Base-by-base conservation (phyloP, 805 yeast species). In the Lipomyces orientalis region DNA sequence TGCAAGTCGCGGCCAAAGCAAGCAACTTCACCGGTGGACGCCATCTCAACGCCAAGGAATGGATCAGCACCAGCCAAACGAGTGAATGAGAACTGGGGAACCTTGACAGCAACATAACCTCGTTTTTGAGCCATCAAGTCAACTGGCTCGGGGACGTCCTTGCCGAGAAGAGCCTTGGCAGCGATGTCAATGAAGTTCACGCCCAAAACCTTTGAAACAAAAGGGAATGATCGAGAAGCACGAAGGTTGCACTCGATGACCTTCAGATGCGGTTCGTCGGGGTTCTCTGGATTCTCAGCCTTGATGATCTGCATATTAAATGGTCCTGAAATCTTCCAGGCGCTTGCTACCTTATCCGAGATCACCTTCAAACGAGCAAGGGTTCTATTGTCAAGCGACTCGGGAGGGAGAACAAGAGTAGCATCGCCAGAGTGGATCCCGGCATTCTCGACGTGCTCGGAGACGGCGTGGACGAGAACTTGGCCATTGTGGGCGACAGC, bases 341-440 rank as follows among this genome's bases (percentile, higher is more conserved):
- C 98, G 66, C 82, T 79, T 49, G 97, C 98, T 76, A 94, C 97
- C 83, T 92, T 93, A 75, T 89, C 94, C 65, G 98, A 93, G 75
- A 93, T 93, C 60, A 85, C 92, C 81, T 91, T 91, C 74, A 94
- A 84, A 77, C 97, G 86, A 33, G 75, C 81, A 85, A 93, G 83
- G 62, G 88, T 84, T 19, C 81, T 83, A 58, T 88, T 88, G 57
- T 88, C 87, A 69, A 95, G 83, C 68, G 84, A 82, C 79, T 89
- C 97, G 34, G 99, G 98, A 67, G 99, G 99, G 67, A 95, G 85
- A 61, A 94, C 88, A 76, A 94, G 86, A 37, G 98, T 93, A 64
- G 99, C 99, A 81, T 94, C 99, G 80, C 99, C 99, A 61, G 98
- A 93, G 82, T 94, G 99, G 67, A 95, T 90, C 84, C 99, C 99